Evolutionary conservation across 192 early-diverging fungal genomes (phyloP).

Genomic region (Geosiphon pyriformis): DNA sequence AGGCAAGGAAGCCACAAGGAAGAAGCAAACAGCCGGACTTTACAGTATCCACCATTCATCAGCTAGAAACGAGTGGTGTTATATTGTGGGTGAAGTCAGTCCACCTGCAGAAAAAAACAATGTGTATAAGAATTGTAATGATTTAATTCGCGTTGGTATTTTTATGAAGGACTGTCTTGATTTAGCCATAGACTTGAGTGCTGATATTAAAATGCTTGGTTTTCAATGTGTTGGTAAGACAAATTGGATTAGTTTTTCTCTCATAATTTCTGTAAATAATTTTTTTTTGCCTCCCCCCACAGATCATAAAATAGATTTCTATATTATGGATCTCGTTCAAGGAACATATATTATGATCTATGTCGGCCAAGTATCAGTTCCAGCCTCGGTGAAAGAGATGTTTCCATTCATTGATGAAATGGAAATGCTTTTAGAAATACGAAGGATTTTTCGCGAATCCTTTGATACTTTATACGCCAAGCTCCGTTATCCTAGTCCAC

Average conservation of each 20-base stretch:
- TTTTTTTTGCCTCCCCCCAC: not conserved
- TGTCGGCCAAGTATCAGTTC: slow-evolving; percentile 7
- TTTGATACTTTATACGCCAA: slow-evolving; percentile 7
- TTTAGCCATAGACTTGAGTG: slow-evolving; percentile 1
- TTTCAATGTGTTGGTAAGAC: slow-evolving; percentile 19
- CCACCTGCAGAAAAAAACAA: slow-evolving; percentile 7
- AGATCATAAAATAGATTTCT: slow-evolving; percentile 14
- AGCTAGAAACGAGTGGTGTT: slow-evolving; percentile 2
- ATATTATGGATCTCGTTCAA: slow-evolving; percentile 15
- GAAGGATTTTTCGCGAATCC: slow-evolving; percentile 21
- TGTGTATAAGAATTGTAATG: slow-evolving; percentile 20
- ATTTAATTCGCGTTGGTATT: slow-evolving; percentile 6
- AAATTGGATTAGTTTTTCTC: slow-evolving; percentile 9
- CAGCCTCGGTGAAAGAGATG: slow-evolving; percentile 14
- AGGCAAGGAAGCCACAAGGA: slow-evolving; percentile 8
- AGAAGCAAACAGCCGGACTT: slow-evolving; percentile 18
- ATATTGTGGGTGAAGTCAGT: slow-evolving; percentile 12
- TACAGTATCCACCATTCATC: not conserved
- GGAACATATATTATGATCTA: slow-evolving; percentile 19
- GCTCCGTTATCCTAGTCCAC: slow-evolving; percentile 4
- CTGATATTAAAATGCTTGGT: slow-evolving; percentile 16
- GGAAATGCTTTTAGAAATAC: slow-evolving; percentile 8
- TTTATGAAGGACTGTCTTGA: slow-evolving; percentile 15
- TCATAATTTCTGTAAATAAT: not conserved
- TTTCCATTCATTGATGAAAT: slow-evolving; percentile 12